These are phyloP conservation scores for Hortaea werneckii DNA, from an alignment of 2,329 filamentous ascomycete genomes.

Conservation along the genomic window DNA sequence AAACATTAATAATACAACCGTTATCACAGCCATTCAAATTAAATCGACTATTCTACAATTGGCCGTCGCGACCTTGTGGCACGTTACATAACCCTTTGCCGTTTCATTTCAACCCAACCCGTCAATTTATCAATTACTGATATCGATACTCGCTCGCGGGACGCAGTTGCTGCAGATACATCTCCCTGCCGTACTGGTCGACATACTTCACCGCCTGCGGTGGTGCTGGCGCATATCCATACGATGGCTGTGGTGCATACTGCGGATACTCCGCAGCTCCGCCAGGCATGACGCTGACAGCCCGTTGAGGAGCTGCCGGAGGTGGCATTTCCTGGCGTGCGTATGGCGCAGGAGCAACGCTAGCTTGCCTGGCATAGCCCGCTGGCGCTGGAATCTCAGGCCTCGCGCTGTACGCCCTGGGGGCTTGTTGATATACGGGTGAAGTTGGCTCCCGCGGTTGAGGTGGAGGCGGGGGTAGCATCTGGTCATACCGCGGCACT, in stretches of 20 bases:
- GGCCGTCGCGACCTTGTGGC: too few relatives aligned
- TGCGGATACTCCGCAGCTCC: conserved; percentile 11
- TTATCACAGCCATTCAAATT: not conserved
- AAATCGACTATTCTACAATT: too few relatives aligned
- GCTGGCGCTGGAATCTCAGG: conserved; percentile 37
- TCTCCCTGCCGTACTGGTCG: conserved; percentile 29
- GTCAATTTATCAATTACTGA: conserved; percentile 6
- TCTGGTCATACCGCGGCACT: conserved; percentile 21
- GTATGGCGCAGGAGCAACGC: conserved; percentile 33
- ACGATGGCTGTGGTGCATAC: conserved; percentile 8
- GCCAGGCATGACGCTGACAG: conserved; percentile 31
- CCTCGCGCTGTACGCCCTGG: conserved; percentile 23
- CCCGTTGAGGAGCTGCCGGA: conserved; percentile 17
- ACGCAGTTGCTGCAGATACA: conserved; percentile 18
- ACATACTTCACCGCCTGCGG: conserved; percentile 27
- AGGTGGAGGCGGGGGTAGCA: conserved; percentile 29
- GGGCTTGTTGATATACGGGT: conserved; percentile 14
- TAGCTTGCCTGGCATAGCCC: conserved; percentile 20
- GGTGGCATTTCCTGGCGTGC: conserved; percentile 14
- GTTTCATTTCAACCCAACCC: not conserved
- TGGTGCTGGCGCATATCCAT: conserved; percentile 9
- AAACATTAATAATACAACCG: not conserved
- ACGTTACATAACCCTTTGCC: too few relatives aligned
- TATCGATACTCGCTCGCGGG: conserved; percentile 19
- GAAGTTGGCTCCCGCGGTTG: conserved; percentile 11